These are phyloP conservation scores for Durusdinium trenchii DNA, from an alignment of 73 alveolate species.

Conservation along the genomic window DNA sequence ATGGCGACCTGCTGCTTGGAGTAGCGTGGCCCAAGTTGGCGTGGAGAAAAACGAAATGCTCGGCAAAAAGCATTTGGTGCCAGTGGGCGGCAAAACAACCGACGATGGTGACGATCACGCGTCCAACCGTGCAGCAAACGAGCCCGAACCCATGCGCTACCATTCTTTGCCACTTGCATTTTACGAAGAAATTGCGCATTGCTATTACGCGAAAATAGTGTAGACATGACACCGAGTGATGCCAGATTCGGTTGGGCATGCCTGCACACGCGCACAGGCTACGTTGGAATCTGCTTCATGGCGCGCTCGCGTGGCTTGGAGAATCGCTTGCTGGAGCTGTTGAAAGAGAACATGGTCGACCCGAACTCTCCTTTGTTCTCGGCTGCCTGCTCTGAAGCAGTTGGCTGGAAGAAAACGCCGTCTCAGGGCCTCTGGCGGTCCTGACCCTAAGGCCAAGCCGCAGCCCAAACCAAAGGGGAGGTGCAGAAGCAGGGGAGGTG, in stretches of 20 bases:
- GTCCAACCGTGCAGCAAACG: not conserved
- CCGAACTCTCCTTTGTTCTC: not conserved
- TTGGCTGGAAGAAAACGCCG: too few species aligned
- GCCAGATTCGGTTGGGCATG: not conserved
- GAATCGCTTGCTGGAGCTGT: not conserved
- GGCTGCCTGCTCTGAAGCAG: not conserved
- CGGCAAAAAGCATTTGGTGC: slow-evolving; percentile 1
- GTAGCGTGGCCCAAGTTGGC: not conserved
- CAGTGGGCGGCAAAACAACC: slow-evolving; percentile 19
- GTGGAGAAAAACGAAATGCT: not conserved
- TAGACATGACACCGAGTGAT: not conserved
- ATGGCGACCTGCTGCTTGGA: not conserved
- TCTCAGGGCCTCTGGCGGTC: not conserved
- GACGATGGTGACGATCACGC: not conserved
- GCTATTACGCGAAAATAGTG: not conserved
- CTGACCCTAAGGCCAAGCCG: not conserved
- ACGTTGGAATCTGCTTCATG: not conserved
- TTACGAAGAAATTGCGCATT: not conserved
- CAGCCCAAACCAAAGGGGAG: not conserved
- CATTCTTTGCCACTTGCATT: not conserved
- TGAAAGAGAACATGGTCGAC: not conserved
- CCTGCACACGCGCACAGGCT: too few species aligned
- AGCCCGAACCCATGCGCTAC: not conserved
- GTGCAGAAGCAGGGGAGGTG: too few species aligned
- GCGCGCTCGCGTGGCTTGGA: not conserved